Percentiles rank a stretch among this genome's conserved stretches.
These are phyloP conservation scores for Coniochaeta ligniaria DNA, from an alignment of 2,329 filamentous ascomycete species.

Conservation along the genomic window DNA sequence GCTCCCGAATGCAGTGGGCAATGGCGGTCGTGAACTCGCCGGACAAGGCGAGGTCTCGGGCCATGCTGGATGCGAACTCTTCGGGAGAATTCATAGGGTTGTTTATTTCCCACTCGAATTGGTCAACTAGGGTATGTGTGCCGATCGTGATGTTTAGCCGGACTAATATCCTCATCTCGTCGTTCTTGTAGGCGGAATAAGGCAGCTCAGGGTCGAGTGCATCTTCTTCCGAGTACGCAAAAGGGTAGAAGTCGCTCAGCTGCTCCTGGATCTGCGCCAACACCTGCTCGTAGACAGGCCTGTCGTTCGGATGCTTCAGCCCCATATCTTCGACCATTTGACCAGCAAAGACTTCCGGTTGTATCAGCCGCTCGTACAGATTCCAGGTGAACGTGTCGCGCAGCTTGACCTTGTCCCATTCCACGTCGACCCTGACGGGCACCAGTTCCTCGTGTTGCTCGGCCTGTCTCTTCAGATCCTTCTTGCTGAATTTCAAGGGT, in stretches of 20 bases:
- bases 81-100: slow-evolving; percentile 90
- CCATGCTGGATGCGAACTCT: slow-evolving; percentile 86
- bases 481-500: slow-evolving; percentile 65
- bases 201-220: slow-evolving; percentile 83
- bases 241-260: slow-evolving; percentile 86
- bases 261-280: slow-evolving; percentile 75
- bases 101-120: slow-evolving; percentile 99
- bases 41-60: slow-evolving; percentile 79
- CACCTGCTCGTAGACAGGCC: slow-evolving; percentile 55
- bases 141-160: slow-evolving; percentile 98
- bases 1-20: slow-evolving; percentile 94
- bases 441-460: slow-evolving; percentile 89
- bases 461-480: slow-evolving; percentile 77
- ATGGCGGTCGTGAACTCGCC: slow-evolving; percentile 97
- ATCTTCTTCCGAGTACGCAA: slow-evolving; percentile 84
- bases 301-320: slow-evolving; percentile 61
- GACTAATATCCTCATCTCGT: slow-evolving; percentile 94
- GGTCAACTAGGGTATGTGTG: slow-evolving; percentile 86
- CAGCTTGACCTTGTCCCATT: slow-evolving; percentile 91
- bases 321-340: slow-evolving; percentile 91
- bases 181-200: slow-evolving; percentile 93
- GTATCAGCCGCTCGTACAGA: slow-evolving; percentile 79
- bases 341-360: slow-evolving; percentile 74
- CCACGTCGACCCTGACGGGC: slow-evolving; percentile 84
- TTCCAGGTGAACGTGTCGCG: slow-evolving; percentile 99